Percentiles rank a stretch among this genome's conserved stretches.
These are phyloP conservation scores for Fusarium sterilihyphosum DNA, from an alignment of 2,329 filamentous ascomycete species.

Conservation along the genomic window DNA sequence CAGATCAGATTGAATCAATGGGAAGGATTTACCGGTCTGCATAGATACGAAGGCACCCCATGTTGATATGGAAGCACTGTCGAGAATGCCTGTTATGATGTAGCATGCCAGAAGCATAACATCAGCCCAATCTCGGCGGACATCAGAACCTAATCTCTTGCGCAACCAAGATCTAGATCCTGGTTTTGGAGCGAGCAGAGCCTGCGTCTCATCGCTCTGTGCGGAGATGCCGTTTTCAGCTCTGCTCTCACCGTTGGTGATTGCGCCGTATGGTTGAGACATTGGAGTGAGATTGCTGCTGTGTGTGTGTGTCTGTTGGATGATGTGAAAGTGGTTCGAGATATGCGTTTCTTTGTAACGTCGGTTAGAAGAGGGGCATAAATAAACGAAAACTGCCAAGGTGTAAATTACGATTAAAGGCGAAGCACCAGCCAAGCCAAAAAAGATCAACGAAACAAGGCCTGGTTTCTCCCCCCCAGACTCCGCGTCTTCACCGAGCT, in stretches of 20 bases:
- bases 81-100: conserved; percentile 79
- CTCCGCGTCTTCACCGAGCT: conserved; percentile 9
- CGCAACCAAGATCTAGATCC: conserved; percentile 30
- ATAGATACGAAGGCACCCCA: conserved; percentile 86
- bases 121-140: conserved; percentile 69
- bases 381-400: background rate
- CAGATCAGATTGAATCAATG: background rate
- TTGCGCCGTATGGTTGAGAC: conserved; percentile 34
- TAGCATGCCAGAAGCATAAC: conserved; percentile 77
- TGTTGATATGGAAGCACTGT: conserved; percentile 78
- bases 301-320: background rate
- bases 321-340: background rate
- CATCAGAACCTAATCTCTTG: conserved; percentile 32
- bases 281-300: background rate
- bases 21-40: conserved; percentile 72
- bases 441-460: background rate
- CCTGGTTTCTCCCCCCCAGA: background rate
- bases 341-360: background rate
- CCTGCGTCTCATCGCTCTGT: conserved; percentile 18
- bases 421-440: background rate
- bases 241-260: conserved; percentile 7
- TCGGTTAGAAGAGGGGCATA: conserved; percentile 1
- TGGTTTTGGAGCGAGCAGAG: conserved; percentile 32
- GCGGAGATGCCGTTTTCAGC: conserved; percentile 8
- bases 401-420: background rate